Conservation (phyloP, 139 green algal species). For the Auxenochlorella protothecoides region DNA sequence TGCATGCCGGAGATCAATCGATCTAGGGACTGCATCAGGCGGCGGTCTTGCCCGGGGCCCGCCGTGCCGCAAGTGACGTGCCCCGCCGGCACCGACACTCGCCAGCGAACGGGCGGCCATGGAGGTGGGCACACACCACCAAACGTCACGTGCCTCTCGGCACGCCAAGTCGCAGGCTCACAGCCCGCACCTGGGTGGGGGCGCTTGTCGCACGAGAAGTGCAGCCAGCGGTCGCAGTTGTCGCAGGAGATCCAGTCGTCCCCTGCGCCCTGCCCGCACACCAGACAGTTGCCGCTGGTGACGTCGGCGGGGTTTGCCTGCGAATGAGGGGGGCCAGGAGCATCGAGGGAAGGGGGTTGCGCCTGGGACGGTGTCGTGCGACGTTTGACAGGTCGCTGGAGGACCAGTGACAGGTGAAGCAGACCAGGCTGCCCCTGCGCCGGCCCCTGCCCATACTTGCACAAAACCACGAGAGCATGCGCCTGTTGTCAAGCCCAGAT, state of each 20-base stretch:
- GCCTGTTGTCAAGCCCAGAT: no score
- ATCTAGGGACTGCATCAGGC: neutral
- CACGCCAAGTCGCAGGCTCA: neutral
- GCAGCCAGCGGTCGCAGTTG: slow-evolving; percentile 46
- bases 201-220: slow-evolving; percentile 50
- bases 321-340: no score
- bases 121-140: neutral
- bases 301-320: slow-evolving; percentile 53
- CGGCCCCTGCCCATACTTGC: no score
- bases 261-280: slow-evolving; percentile 41
- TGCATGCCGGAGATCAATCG: neutral
- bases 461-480: no score
- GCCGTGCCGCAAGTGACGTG: no score
- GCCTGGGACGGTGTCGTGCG: no score
- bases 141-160: neutral
- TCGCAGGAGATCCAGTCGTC: slow-evolving; percentile 56
- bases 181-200: slow-evolving; percentile 12
- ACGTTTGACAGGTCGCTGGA: no score
- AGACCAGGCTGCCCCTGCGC: no score
- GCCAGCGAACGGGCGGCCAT: neutral
- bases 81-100: neutral
- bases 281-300: slow-evolving; percentile 31
- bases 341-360: neutral
- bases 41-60: neutral
- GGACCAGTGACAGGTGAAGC: no score